phyloP scores from a whole-genome alignment of 345 rosid genomes.

The Adansonia digitata region DNA sequence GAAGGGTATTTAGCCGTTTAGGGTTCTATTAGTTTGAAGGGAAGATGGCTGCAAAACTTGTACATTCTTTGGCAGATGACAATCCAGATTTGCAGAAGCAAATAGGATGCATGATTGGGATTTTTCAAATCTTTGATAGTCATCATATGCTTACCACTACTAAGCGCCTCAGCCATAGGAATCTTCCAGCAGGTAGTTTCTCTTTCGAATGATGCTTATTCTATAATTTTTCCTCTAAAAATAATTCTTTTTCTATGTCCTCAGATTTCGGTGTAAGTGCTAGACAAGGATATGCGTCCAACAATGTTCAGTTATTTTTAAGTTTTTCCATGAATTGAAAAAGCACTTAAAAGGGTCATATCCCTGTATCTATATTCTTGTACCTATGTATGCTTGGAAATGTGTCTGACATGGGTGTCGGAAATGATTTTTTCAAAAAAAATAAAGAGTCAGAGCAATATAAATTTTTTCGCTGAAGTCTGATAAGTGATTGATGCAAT shows the following conservation, averaged over 20 bases:
- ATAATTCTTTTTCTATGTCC: too few species aligned
- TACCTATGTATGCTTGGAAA: too few species aligned
- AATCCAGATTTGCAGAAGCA: conserved; percentile 90
- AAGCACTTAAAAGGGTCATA: too few species aligned
- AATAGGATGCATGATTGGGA: conserved; percentile 93
- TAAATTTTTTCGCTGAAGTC: neutral
- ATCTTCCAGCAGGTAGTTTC: conserved; percentile 63
- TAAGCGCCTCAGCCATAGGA: conserved; percentile 45
- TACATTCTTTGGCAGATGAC: conserved; percentile 89
- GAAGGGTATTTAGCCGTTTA: neutral
- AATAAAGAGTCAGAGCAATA: too few species aligned
- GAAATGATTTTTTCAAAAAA: too few species aligned
- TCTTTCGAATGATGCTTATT: neutral
- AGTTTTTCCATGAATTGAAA: too few species aligned
- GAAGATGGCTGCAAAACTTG: conserved; percentile 87
- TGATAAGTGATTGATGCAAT: neutral
- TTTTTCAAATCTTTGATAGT: conserved; percentile 80
- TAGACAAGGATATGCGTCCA: too few species aligned
- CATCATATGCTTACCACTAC: conserved; percentile 47
- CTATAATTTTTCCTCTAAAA: neutral
- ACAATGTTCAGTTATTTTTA: too few species aligned
- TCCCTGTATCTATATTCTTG: too few species aligned
- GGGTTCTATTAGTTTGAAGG: neutral
- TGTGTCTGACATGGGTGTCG: too few species aligned
- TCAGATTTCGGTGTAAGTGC: too few species aligned